phyloP scores from a whole-genome alignment of 2,329 filamentous ascomycete genomes.

The Thielaviopsis cerberus region DNA sequence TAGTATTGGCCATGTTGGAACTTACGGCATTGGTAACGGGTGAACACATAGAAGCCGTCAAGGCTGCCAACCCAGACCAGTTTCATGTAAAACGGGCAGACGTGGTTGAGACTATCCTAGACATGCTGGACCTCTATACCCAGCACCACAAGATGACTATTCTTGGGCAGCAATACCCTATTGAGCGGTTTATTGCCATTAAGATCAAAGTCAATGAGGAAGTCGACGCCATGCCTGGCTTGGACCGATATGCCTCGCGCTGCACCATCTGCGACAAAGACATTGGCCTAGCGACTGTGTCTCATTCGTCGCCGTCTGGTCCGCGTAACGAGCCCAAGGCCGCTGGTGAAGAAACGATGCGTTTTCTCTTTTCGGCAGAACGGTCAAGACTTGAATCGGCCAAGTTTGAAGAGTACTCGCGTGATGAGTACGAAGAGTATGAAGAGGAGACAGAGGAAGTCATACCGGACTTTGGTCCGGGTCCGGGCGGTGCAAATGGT shows the following conservation, averaged over 20 bases:
- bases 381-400: slow-evolving; percentile 54
- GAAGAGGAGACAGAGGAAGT: slow-evolving; percentile 59
- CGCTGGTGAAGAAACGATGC: slow-evolving; percentile 52
- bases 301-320: neutral
- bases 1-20: slow-evolving; percentile 68
- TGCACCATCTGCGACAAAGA: slow-evolving; percentile 33
- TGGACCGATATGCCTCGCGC: slow-evolving; percentile 45
- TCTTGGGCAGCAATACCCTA: slow-evolving; percentile 51
- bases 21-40: slow-evolving; percentile 53
- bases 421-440: slow-evolving; percentile 57
- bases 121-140: slow-evolving; percentile 81
- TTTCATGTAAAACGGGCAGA: slow-evolving; percentile 28
- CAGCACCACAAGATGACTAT: slow-evolving; percentile 60
- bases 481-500: slow-evolving; percentile 5
- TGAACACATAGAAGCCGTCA: slow-evolving; percentile 31
- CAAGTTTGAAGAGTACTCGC: slow-evolving; percentile 49
- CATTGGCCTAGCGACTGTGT: slow-evolving; percentile 6
- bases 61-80: slow-evolving; percentile 30
- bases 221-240: slow-evolving; percentile 40
- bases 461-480: slow-evolving; percentile 18
- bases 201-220: slow-evolving; percentile 77
- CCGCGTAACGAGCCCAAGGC: slow-evolving; percentile 1
- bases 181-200: slow-evolving; percentile 66
- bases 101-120: slow-evolving; percentile 63
- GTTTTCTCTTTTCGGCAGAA: slow-evolving; percentile 74